Conservation (phyloP, 2,329 filamentous ascomycete genomes). For the Botrytis elliptica region DNA sequence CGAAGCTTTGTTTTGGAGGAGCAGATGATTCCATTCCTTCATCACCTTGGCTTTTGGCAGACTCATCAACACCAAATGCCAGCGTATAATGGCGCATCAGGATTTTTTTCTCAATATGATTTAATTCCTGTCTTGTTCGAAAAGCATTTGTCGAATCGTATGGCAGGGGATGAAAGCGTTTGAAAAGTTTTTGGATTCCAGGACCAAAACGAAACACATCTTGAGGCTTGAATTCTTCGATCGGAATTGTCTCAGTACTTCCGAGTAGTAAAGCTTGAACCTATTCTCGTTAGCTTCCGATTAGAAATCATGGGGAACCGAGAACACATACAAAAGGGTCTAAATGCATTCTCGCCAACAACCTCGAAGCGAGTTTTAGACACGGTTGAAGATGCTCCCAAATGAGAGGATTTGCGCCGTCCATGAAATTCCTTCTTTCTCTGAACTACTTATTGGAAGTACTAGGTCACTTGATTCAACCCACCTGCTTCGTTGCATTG, state of each 20-base stretch:
- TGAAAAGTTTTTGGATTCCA: not conserved
- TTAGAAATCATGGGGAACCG: not conserved
- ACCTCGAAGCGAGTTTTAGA: not conserved
- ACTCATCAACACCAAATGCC: not conserved
- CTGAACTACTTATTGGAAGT: not conserved
- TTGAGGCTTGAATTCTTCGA: not conserved
- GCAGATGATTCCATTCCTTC: not conserved
- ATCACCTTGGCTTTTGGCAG: not conserved
- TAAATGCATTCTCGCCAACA: not conserved
- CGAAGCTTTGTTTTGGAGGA: not conserved
- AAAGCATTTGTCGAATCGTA: not conserved
- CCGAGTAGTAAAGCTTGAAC: not conserved
- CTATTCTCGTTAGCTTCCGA: not conserved
- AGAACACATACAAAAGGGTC: not conserved
- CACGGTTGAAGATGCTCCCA: not conserved
- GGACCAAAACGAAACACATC: not conserved
- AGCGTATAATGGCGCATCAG: not conserved
- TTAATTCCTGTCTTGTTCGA: not conserved
- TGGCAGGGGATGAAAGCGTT: not conserved
- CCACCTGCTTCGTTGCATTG: not conserved
- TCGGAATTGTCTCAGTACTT: not conserved
- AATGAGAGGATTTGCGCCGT: not conserved
- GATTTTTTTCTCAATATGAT: not conserved
- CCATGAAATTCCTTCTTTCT: not conserved
- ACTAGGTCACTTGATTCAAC: not conserved